These are phyloP conservation scores for Aspergillus puulaauensis DNA, from an alignment of 2,329 filamentous ascomycete genomes.

Conservation along the genomic window DNA sequence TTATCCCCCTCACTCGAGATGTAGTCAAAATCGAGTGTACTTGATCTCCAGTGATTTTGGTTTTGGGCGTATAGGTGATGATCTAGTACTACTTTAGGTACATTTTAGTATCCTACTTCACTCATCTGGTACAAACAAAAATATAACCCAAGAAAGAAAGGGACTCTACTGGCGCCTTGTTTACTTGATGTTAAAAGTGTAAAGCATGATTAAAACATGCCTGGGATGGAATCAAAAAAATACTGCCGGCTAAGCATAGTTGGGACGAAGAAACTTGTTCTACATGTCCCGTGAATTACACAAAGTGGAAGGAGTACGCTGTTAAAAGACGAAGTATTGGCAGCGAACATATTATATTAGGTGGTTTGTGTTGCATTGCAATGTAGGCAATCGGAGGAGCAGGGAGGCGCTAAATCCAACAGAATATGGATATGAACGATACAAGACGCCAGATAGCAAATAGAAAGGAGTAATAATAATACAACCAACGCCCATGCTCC, in stretches of 20 bases:
- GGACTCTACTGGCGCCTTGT: neutral
- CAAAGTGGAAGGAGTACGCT: neutral
- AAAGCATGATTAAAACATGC: neutral
- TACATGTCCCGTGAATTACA: neutral
- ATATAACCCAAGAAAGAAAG: neutral
- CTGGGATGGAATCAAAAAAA: too few relatives aligned
- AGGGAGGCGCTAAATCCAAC: slow-evolving; percentile 8
- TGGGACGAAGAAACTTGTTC: too few relatives aligned
- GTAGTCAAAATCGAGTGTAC: neutral
- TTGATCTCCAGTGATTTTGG: neutral
- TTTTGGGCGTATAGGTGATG: neutral
- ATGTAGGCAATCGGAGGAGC: neutral
- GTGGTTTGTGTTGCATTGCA: neutral
- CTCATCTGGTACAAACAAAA: neutral
- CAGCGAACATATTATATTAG: neutral
- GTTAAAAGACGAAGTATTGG: neutral
- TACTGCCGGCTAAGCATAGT: too few relatives aligned
- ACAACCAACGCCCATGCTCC: neutral
- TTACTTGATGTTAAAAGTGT: neutral
- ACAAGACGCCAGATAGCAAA: neutral
- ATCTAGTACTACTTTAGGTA: neutral
- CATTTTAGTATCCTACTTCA: neutral
- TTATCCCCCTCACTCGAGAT: neutral
- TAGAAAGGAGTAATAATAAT: neutral
- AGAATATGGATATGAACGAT: neutral